A percentile compares a stretch with the other conserved stretches of the same genome.
Conservation (phyloP, 768 basidiomycete genomes). For the Xerocomellus intermedius region DNA sequence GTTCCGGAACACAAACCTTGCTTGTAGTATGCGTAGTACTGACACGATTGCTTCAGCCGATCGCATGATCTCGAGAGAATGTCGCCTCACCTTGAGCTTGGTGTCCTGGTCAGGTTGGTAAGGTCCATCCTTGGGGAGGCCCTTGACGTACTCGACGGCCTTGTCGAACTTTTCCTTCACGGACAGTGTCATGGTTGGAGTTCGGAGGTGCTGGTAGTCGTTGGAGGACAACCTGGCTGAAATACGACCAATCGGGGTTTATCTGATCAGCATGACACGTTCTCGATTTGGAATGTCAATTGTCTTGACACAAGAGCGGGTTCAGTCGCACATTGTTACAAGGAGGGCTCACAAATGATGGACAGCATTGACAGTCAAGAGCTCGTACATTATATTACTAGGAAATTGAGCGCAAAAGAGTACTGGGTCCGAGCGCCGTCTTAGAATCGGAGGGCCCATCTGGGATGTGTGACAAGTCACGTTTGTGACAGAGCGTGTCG, state of each 20-base stretch:
- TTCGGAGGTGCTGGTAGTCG: slow-evolving; percentile 3
- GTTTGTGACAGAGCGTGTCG: slow-evolving; percentile 22
- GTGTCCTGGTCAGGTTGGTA: slow-evolving; percentile 72
- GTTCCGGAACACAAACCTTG: slow-evolving; percentile 55
- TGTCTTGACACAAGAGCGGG: slow-evolving; percentile 5
- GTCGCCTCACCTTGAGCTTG: slow-evolving; percentile 70
- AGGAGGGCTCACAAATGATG: background rate
- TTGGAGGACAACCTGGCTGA: background rate
- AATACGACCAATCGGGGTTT: slow-evolving; percentile 2
- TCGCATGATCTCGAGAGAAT: slow-evolving; percentile 1
- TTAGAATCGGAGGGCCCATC: background rate
- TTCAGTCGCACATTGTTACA: background rate
- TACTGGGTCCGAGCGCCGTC: slow-evolving; percentile 13
- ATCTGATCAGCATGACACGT: slow-evolving; percentile 17
- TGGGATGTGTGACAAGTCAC: slow-evolving; percentile 23
- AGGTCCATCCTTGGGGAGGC: slow-evolving; percentile 69
- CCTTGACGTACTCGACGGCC: slow-evolving; percentile 64
- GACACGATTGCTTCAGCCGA: slow-evolving; percentile 7
- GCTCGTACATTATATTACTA: background rate
- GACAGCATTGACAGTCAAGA: background rate
- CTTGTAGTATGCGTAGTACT: slow-evolving; percentile 97
- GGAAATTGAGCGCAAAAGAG: background rate
- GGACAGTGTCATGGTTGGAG: slow-evolving; percentile 50
- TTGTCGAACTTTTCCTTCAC: slow-evolving; percentile 64
- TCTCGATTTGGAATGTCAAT: slow-evolving; percentile 15